A percentile compares a stretch with the other conserved stretches of the same genome.
Evolutionary conservation across 1,284 basidiomycete genomes (phyloP).

Genomic region (Malassezia caprae): DNA sequence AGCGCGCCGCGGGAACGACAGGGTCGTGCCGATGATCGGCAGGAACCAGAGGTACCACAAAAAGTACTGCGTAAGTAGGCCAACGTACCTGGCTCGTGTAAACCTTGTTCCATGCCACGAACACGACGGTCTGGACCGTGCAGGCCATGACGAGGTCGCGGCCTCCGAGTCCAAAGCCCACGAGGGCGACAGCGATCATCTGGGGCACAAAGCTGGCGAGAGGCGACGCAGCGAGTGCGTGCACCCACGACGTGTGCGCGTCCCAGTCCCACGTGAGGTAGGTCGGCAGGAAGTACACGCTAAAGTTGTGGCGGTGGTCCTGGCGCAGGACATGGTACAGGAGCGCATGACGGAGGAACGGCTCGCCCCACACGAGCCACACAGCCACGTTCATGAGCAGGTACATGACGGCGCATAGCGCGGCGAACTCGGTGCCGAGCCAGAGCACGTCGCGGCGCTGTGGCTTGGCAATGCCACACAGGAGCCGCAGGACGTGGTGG

Average conservation of each 20-base stretch:
- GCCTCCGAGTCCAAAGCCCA: conserved; percentile 59
- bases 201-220: conserved; percentile 56
- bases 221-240: conserved; percentile 16
- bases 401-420: conserved; percentile 63
- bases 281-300: conserved; percentile 87
- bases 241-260: background rate
- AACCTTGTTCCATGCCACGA: conserved; percentile 95
- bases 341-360: conserved; percentile 84
- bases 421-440: conserved; percentile 60
- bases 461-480: conserved; percentile 11
- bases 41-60: conserved; percentile 90
- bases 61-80: conserved; percentile 65
- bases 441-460: conserved; percentile 8
- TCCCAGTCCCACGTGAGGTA: conserved; percentile 56
- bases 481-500: conserved; percentile 5
- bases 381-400: conserved; percentile 56
- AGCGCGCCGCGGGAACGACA: conserved; percentile 51
- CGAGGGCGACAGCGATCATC: conserved; percentile 58
- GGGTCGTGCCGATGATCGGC: conserved; percentile 65
- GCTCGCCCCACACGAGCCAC: conserved; percentile 60
- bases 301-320: conserved; percentile 97
- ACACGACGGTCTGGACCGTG: conserved; percentile 80
- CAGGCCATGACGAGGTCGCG: conserved; percentile 66
- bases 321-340: conserved; percentile 81
- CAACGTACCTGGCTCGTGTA: conserved; percentile 79